Evolutionary conservation across 345 rosid genomes (phyloP).

Genomic region (Isatis tinctoria): DNA sequence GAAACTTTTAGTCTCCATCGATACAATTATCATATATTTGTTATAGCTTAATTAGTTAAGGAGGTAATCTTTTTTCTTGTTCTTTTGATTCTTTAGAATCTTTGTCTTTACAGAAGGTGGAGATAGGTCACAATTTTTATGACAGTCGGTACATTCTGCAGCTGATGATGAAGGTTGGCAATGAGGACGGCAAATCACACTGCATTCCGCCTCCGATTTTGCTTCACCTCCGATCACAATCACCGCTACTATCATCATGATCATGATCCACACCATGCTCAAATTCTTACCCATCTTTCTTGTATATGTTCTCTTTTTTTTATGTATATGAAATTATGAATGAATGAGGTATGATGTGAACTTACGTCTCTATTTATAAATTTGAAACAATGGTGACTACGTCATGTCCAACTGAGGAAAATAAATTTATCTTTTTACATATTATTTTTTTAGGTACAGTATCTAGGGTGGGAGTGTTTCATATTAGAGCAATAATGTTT

Average conservation of each 20-base stretch:
- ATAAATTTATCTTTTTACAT: too few species aligned
- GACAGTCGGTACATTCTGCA: not conserved
- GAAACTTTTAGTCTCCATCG: not conserved
- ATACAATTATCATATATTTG: not conserved
- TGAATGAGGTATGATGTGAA: not conserved
- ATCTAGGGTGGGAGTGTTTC: not conserved
- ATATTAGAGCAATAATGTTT: not conserved
- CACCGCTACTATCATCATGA: not conserved
- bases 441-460: too few species aligned
- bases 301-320: not conserved
- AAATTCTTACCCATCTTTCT: not conserved
- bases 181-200: not conserved
- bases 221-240: not conserved
- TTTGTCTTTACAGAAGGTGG: not conserved
- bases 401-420: not conserved
- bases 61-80: not conserved
- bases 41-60: not conserved
- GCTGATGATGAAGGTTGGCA: not conserved
- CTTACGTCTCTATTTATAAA: not conserved
- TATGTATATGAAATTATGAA: not conserved
- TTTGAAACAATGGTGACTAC: not conserved
- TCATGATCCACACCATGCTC: not conserved
- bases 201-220: not conserved
- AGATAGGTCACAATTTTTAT: not conserved
- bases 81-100: not conserved